Evolutionary conservation across 257 asterid genomes (phyloP).

Genomic region (Oldenlandia corymbosa): DNA sequence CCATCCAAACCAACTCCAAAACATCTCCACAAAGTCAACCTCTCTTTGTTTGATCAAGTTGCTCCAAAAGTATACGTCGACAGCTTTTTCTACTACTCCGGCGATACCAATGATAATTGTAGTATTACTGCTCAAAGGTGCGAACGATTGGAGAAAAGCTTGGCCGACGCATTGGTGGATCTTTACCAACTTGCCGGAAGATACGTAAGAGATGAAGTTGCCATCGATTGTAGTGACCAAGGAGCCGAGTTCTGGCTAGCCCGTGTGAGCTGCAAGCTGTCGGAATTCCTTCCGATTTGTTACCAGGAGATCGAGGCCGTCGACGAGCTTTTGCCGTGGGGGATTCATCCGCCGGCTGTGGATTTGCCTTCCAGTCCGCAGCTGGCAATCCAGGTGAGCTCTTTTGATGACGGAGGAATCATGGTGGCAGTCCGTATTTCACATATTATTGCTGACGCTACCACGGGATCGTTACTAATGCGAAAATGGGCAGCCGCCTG

Average conservation of each 20-base stretch:
- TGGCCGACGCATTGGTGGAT: slow-evolving; percentile 10
- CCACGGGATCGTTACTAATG: neutral
- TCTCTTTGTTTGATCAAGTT: slow-evolving; percentile 8
- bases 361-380: neutral
- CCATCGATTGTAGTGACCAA: slow-evolving; percentile 19
- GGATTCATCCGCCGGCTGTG: neutral
- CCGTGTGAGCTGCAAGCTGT: slow-evolving; percentile 3
- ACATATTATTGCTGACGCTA: slow-evolving; percentile 9
- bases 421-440: slow-evolving; percentile 4
- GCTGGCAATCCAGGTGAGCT: slow-evolving; percentile 2
- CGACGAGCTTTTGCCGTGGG: slow-evolving; percentile 4
- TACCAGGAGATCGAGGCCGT: neutral
- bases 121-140: neutral
- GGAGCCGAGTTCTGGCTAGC: slow-evolving; percentile 22
- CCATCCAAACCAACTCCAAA: neutral
- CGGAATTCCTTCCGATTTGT: too few species aligned
- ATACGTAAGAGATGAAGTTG: neutral
- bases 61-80: neutral
- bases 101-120: neutral
- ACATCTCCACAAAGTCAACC: neutral
- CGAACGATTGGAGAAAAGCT: neutral
- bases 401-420: slow-evolving; percentile 11
- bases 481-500: slow-evolving; percentile 10
- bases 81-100: slow-evolving; percentile 2
- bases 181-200: slow-evolving; percentile 28